Percentiles rank a stretch among this genome's conserved stretches.
Conservation (phyloP, 2,329 filamentous ascomycete genomes). For the Penicillium sp. region DNA sequence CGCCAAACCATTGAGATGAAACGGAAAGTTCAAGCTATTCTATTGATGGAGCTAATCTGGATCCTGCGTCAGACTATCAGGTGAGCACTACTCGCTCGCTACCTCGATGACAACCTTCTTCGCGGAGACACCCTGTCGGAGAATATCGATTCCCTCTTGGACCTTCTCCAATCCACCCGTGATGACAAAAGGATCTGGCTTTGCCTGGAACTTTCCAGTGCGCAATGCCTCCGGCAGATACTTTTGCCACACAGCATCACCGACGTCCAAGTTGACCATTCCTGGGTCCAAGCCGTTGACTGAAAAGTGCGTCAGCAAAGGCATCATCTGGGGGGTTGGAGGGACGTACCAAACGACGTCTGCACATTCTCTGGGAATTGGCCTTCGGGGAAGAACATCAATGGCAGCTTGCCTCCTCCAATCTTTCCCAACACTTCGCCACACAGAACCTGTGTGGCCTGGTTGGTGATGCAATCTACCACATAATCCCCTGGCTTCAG, state of each 20-base stretch:
- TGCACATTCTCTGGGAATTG: slow-evolving; percentile 9
- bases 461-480: slow-evolving; percentile 10
- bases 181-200: slow-evolving; percentile 29
- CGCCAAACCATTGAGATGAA: no score
- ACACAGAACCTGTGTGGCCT: slow-evolving; percentile 11
- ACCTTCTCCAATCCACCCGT: slow-evolving; percentile 23
- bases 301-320: slow-evolving; percentile 6
- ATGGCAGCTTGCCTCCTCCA: slow-evolving; percentile 13
- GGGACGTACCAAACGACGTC: slow-evolving; percentile 7
- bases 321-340: neutral
- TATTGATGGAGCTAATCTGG: no score
- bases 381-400: neutral
- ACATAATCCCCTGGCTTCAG: slow-evolving; percentile 15
- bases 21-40: no score
- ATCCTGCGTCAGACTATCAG: no score
- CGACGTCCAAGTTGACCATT: slow-evolving; percentile 4
- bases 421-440: slow-evolving; percentile 13
- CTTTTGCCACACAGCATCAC: slow-evolving; percentile 26
- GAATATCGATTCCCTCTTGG: slow-evolving; percentile 22
- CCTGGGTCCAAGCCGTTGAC: slow-evolving; percentile 10
- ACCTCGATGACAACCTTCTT: slow-evolving; percentile 27
- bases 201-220: slow-evolving; percentile 32
- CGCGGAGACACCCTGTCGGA: slow-evolving; percentile 26
- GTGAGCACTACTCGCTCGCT: neutral
- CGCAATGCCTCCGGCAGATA: slow-evolving; percentile 36